phyloP scores from a whole-genome alignment of 495 filamentous ascomycete genomes.

The Neurospora discreta region DNA sequence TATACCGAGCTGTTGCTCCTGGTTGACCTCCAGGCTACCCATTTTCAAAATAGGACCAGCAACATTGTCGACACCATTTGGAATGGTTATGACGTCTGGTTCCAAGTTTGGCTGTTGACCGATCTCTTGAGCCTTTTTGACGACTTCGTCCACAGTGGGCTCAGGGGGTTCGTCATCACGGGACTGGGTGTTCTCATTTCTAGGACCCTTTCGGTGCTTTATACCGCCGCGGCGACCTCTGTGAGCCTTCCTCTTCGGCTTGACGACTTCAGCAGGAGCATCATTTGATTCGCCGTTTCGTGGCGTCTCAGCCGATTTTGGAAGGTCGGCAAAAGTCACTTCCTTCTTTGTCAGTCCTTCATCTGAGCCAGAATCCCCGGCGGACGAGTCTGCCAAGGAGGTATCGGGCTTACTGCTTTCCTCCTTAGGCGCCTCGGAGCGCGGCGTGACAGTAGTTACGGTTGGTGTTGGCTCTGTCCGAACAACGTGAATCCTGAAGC shows the following conservation, averaged over 20 bases:
- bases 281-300: slow-evolving; percentile 21
- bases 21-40: slow-evolving; percentile 61
- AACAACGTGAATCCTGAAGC: not conserved
- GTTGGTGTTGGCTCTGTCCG: not conserved
- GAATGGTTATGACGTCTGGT: slow-evolving; percentile 42
- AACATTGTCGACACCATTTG: slow-evolving; percentile 40
- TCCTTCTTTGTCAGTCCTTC: not conserved
- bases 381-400: not conserved
- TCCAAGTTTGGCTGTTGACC: slow-evolving; percentile 40
- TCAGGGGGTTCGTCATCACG: slow-evolving; percentile 27
- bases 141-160: slow-evolving; percentile 32
- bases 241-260: slow-evolving; percentile 67
- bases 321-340: slow-evolving; percentile 6
- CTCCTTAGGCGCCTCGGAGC: not conserved
- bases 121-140: slow-evolving; percentile 33
- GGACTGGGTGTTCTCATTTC: slow-evolving; percentile 28
- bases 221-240: slow-evolving; percentile 75
- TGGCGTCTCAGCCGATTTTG: not conserved
- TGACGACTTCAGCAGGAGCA: slow-evolving; percentile 24
- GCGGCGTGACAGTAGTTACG: not conserved
- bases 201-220: slow-evolving; percentile 49
- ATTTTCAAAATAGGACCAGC: slow-evolving; percentile 54
- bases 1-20: slow-evolving; percentile 60
- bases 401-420: not conserved
- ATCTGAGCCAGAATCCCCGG: not conserved